phyloP scores from a whole-genome alignment of 768 basidiomycete genomes.

The Mrakia blollopis region DNA sequence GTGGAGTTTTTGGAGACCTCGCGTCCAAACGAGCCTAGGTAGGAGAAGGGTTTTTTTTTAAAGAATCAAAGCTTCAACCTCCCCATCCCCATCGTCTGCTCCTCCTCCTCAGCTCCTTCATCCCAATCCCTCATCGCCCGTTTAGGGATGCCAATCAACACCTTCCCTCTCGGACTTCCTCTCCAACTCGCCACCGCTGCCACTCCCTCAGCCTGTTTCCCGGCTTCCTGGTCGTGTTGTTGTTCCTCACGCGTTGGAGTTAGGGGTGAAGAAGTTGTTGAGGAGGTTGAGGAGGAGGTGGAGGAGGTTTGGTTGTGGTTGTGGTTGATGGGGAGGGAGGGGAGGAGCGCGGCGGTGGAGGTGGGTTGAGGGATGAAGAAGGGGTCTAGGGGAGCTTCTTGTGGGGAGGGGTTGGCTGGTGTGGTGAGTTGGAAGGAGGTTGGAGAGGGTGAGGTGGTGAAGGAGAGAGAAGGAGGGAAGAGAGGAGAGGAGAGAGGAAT shows the following conservation, averaged over 20 bases:
- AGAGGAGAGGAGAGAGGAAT: neutral
- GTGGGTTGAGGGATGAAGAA: conserved; percentile 11
- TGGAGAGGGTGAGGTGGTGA: neutral
- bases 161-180: conserved; percentile 10
- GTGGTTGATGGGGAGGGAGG: neutral
- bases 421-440: neutral
- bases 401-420: conserved; percentile 5
- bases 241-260: neutral
- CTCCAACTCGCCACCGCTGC: neutral
- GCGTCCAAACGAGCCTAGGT: too few species aligned
- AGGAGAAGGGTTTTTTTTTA: too few species aligned
- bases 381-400: conserved; percentile 13
- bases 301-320: neutral
- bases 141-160: conserved; percentile 1
- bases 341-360: neutral
- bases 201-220: too few species aligned
- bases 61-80: neutral
- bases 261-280: neutral
- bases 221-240: neutral
- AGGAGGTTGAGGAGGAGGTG: conserved; percentile 7
- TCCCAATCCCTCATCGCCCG: neutral
- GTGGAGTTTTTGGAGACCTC: too few species aligned
- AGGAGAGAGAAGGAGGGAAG: neutral
- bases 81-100: conserved; percentile 1
- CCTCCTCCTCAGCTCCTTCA: neutral